Evolutionary conservation across 2,329 filamentous ascomycete species (phyloP), one percentile per base, ranked within the genome.

Genomic region (Ceratocystis ficicola): DNA sequence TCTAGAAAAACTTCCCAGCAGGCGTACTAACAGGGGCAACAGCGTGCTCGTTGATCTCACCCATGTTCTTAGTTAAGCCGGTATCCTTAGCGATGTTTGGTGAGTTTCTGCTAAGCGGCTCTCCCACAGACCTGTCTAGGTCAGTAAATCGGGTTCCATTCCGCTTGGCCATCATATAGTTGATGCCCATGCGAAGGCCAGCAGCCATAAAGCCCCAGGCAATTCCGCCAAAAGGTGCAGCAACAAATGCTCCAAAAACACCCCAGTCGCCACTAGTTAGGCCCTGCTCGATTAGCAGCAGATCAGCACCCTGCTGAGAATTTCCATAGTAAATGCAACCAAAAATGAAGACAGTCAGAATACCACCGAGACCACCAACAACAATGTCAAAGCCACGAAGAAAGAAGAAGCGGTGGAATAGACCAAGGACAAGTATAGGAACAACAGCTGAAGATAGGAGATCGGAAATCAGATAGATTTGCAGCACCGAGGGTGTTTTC

Each of bases 311-410:
- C 5, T 79, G 72, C 64, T 79, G 73, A 1, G 83, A 85, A 71
- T 85, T 81, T 60, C 86, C 87, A 72, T 88, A 92, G 77, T 92
- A 94, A 68, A 90, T 82, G 15, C 86, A 79, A 3, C 89, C 89
- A 70, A 92, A 94, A 71, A 93, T 80, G 77, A 92, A 94, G 68
- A 94, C 87, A 10, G 86, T 86, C 25, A 94, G 74, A 64, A 94
- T 84, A 20, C 89, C 89, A 8, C 89, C 89, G 0, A 93, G 78
- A 0, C 88, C 87, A 65, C 88, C 89, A 36, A 87, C 81, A 17
- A 94, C 83, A 32, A 93, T 88, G 74, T 94, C 89, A 71, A 90
- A 88, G 17, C 89, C 89, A 55, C 85, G 83, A 85, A 88, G 90
- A 79, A 83, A 91, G 76, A 88, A 89, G 74, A 88, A 87, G 72